These are phyloP conservation scores for Vitis rupestris DNA, from an alignment of 164 flowering plant species.

Conservation along the genomic window DNA sequence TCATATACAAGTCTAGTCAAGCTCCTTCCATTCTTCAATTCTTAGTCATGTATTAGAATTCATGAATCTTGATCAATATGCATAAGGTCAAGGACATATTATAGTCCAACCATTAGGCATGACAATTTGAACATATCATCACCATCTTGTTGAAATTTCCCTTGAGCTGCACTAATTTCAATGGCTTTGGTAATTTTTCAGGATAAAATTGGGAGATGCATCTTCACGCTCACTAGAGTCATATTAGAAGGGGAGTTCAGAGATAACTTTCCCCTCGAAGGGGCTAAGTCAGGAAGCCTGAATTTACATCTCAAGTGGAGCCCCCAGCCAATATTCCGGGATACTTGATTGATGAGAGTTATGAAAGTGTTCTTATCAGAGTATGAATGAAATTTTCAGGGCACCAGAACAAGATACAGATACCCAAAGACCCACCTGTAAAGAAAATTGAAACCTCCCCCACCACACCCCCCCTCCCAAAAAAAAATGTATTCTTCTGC, in stretches of 20 bases:
- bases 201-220: slow-evolving; percentile 85
- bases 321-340: slow-evolving; percentile 71
- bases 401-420: background rate
- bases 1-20: no score
- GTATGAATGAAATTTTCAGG: no score
- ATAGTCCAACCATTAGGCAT: no score
- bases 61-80: no score
- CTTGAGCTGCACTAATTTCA: background rate
- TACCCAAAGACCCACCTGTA: background rate
- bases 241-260: slow-evolving; percentile 80
- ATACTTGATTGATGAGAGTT: slow-evolving; percentile 29
- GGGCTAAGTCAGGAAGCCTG: slow-evolving; percentile 72
- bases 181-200: slow-evolving; percentile 26
- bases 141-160: no score
- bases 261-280: slow-evolving; percentile 60
- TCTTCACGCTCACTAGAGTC: slow-evolving; percentile 85
- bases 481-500: background rate
- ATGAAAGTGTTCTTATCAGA: no score
- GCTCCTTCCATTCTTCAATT: background rate
- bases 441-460: background rate
- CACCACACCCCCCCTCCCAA: background rate
- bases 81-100: no score
- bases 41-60: background rate
- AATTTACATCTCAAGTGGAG: slow-evolving; percentile 83
- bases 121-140: no score